Percentiles rank a stretch among this genome's conserved stretches.
These are phyloP conservation scores for Tuctoria greenei DNA, from an alignment of 176 grass and related monocot genomes.

Conservation along the genomic window DNA sequence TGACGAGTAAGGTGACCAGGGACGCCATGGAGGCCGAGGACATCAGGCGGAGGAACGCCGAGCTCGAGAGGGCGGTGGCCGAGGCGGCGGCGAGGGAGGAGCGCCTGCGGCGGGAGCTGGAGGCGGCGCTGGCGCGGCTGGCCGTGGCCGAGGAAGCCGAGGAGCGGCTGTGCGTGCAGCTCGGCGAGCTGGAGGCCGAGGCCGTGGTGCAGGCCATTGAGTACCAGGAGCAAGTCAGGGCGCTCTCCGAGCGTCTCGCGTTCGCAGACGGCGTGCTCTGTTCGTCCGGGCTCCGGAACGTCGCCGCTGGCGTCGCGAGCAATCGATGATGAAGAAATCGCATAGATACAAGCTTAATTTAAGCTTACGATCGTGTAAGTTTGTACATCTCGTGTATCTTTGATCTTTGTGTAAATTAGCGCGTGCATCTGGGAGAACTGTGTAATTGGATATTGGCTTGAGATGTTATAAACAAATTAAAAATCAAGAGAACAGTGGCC, in stretches of 20 bases:
- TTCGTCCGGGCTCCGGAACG: slow-evolving; percentile 11
- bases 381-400: background rate
- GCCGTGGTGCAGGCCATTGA: slow-evolving; percentile 46
- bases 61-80: slow-evolving; percentile 58
- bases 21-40: slow-evolving; percentile 44
- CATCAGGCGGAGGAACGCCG: slow-evolving; percentile 49
- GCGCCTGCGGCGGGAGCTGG: slow-evolving; percentile 56
- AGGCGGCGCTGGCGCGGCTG: slow-evolving; percentile 51
- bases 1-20: background rate
- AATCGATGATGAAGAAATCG: background rate
- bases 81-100: slow-evolving; percentile 58
- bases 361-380: background rate
- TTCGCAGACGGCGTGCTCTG: slow-evolving; percentile 41
- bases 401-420: background rate
- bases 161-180: slow-evolving; percentile 72
- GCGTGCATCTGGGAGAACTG: too few relatives aligned
- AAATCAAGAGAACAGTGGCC: background rate
- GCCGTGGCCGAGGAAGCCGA: slow-evolving; percentile 66
- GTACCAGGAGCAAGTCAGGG: slow-evolving; percentile 54
- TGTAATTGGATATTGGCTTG: background rate
- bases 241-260: slow-evolving; percentile 64
- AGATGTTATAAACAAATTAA: background rate
- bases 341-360: background rate
- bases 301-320: slow-evolving; percentile 11
- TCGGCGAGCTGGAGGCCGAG: slow-evolving; percentile 81